phyloP scores from a whole-genome alignment of 345 rosid species.

The Sisymbrium irio region DNA sequence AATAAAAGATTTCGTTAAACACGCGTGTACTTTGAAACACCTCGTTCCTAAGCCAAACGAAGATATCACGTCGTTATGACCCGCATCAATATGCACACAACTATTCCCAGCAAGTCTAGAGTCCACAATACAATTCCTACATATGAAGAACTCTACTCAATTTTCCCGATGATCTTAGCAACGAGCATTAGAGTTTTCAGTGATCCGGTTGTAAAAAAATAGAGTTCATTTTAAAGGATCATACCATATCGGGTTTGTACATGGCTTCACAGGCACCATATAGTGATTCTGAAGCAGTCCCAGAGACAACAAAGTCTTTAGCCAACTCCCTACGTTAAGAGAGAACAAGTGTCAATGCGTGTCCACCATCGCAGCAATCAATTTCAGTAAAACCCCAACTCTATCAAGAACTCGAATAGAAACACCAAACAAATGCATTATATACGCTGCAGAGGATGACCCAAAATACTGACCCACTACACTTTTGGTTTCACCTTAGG shows the following conservation, averaged over 20 bases:
- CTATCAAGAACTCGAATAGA: neutral
- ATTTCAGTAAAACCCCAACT: neutral
- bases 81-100: neutral
- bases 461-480: neutral
- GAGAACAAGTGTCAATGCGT: constrained; percentile 3
- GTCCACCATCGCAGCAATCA: neutral
- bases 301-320: constrained; percentile 93
- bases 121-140: neutral
- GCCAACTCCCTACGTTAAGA: constrained; percentile 71
- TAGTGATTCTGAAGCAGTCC: constrained; percentile 91
- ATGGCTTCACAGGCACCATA: constrained; percentile 95
- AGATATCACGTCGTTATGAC: neutral
- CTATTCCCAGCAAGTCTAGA: neutral
- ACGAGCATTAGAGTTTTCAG: neutral
- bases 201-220: neutral
- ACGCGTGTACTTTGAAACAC: neutral
- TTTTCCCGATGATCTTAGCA: neutral
- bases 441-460: neutral
- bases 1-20: no score
- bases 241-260: constrained; percentile 91
- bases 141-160: neutral
- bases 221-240: neutral
- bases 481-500: neutral
- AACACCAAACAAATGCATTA: neutral
- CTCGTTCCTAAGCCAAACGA: neutral